Base-by-base conservation (phyloP, 352 stramenopile species). In the Aphanomyces invadans region DNA sequence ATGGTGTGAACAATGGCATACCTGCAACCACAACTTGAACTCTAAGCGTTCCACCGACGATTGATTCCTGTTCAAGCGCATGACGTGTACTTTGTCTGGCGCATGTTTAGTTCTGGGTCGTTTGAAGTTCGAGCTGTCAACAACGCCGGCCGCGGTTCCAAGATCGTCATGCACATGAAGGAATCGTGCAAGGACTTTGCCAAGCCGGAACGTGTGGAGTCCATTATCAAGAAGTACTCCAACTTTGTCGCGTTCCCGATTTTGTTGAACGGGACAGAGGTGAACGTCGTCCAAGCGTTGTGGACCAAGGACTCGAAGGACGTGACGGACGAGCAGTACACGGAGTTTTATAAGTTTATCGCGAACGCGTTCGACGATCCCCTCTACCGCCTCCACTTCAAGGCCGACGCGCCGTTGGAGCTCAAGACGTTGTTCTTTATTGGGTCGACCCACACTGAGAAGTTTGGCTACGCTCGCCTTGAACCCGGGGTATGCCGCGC, bases 191-290 rank as follows among this genome's bases (percentile, higher is more conserved):
- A 98, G 74, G 89, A 99, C 69, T 99, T 97, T 66, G 81, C 86
- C 29, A 94, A 88, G 15, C 79, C 90, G 32, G 72, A 95, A 67
- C 93, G 89, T 51, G 87, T 99, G 21, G 86, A 99, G 74, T 87
- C 84, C 33, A 96, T 99, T 72, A 95, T 99, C 62, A 97, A 98
- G 64, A 96, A 98, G 73, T 99, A 99, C 83, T 99, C 93, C 36
- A 99, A 99, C 74, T 99, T 99, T 75, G 96, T 99, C 15, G 95
- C 91, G 57, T 99, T 99, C 79, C 97, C 97, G 26, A 99, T 99
- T 67, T 78, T 92, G 57, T 75, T 99, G 25, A 98, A 99, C 74
- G 96, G 90, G 5, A 87, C 98, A 63, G 86, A 88, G 1, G 97
- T 99, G 26, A 99, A 99, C 81, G 99, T 96, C 1, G 89, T 99